Evolutionary conservation across 148 eudicot genomes (phyloP).

Genomic region (Arctostaphylos glauca): DNA sequence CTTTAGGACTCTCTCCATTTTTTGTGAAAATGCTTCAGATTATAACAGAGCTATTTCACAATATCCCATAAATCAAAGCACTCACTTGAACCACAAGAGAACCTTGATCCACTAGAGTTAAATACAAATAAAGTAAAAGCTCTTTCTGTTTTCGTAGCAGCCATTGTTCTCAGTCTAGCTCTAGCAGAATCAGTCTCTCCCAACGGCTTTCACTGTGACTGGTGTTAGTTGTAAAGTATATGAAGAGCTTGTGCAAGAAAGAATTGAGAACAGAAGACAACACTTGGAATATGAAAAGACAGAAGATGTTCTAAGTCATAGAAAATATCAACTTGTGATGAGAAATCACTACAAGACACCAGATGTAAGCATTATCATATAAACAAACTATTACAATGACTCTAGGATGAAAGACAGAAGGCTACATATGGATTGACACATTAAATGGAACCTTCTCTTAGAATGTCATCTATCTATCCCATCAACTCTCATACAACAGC

Average conservation of each 20-base stretch:
- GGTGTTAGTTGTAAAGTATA: too few species aligned
- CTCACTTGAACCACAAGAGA: too few species aligned
- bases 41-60: background rate
- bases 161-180: too few species aligned
- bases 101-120: too few species aligned
- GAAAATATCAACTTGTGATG: background rate
- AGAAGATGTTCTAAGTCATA: background rate
- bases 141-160: too few species aligned
- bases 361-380: background rate
- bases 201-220: too few species aligned
- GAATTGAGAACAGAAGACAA: too few species aligned
- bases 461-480: background rate
- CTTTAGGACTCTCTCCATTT: background rate
- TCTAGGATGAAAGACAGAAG: background rate
- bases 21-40: background rate
- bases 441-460: background rate
- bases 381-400: background rate
- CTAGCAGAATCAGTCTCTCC: too few species aligned
- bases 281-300: too few species aligned
- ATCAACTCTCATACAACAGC: background rate
- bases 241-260: too few species aligned
- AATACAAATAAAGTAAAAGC: too few species aligned
- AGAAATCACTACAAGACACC: background rate
- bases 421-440: background rate
- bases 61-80: background rate